Percentiles rank a stretch among this genome's conserved stretches.
Evolutionary conservation across 2,329 filamentous ascomycete genomes (phyloP).

Genomic region (Epichloe sp.): DNA sequence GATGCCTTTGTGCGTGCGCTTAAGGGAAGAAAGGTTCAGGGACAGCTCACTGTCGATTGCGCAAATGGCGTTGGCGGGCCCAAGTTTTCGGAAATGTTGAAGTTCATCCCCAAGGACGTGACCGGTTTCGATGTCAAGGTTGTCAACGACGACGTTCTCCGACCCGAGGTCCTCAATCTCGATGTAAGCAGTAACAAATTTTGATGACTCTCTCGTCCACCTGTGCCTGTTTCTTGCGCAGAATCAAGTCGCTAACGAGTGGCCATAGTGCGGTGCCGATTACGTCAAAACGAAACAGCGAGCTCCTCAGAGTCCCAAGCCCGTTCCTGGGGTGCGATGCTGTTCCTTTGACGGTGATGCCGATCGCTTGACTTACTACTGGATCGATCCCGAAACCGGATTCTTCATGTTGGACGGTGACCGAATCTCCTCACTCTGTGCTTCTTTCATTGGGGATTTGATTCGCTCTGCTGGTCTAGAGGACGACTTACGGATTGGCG

Average conservation of each 20-base stretch:
- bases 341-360: conserved; percentile 92
- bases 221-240: neutral
- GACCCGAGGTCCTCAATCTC: conserved; percentile 77
- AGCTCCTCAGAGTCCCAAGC: conserved; percentile 71
- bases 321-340: conserved; percentile 61
- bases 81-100: conserved; percentile 76
- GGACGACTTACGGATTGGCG: conserved; percentile 74
- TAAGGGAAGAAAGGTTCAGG: conserved; percentile 59
- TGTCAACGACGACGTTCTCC: conserved; percentile 85
- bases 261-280: conserved; percentile 71
- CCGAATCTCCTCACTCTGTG: conserved; percentile 87
- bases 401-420: conserved; percentile 95
- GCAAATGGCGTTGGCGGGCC: conserved; percentile 94
- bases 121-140: conserved; percentile 70
- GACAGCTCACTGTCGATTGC: conserved; percentile 75
- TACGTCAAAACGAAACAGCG: conserved; percentile 96
- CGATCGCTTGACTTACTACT: conserved; percentile 93
- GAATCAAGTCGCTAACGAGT: neutral
- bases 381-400: conserved; percentile 63
- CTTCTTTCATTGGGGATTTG: conserved; percentile 85
- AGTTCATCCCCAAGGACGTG: conserved; percentile 59
- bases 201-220: no score
- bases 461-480: conserved; percentile 66
- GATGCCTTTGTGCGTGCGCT: conserved; percentile 76
- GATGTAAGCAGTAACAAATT: conserved; percentile 44